phyloP scores from a whole-genome alignment of 306 rosid species.

The Carpinus fangiana region DNA sequence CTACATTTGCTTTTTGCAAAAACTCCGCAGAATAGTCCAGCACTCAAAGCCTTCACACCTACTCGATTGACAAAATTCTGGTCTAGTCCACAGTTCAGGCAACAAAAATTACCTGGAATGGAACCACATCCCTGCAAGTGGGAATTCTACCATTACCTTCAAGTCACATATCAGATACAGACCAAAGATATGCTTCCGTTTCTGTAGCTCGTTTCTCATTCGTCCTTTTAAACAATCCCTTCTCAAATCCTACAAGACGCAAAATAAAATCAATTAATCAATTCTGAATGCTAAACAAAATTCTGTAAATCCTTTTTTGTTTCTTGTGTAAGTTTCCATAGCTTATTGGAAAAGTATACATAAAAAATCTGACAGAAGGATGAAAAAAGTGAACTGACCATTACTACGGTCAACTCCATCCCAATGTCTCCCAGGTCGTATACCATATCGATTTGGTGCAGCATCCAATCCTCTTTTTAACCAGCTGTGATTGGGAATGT shows the following conservation, averaged over 20 bases:
- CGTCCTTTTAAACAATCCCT: slow-evolving; percentile 62
- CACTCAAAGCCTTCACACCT: background rate
- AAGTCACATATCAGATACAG: slow-evolving; percentile 82
- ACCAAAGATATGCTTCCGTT: slow-evolving; percentile 90
- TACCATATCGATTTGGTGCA: slow-evolving; percentile 78
- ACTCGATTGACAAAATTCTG: background rate
- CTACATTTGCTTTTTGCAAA: background rate
- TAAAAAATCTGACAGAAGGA: background rate
- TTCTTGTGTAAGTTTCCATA: background rate
- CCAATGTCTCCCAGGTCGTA: slow-evolving; percentile 93
- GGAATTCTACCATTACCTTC: slow-evolving; percentile 2
- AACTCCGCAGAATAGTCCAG: background rate
- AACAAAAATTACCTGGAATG: background rate
- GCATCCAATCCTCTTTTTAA: slow-evolving; percentile 73
- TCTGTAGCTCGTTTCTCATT: slow-evolving; percentile 76
- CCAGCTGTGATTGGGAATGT: slow-evolving; percentile 86
- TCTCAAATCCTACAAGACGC: slow-evolving; percentile 64
- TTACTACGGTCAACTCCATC: slow-evolving; percentile 93
- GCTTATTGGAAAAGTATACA: background rate
- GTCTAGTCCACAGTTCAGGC: background rate
- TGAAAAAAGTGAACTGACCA: slow-evolving; percentile 53
- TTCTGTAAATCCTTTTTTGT: background rate
- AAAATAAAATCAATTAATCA: slow-evolving; percentile 17
- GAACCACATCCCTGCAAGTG: background rate
- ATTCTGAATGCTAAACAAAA: background rate